Evolutionary conservation across 179 eudicot species (phyloP), one percentile per base, ranked within the genome.

Genomic region (Pouteria campechiana): DNA sequence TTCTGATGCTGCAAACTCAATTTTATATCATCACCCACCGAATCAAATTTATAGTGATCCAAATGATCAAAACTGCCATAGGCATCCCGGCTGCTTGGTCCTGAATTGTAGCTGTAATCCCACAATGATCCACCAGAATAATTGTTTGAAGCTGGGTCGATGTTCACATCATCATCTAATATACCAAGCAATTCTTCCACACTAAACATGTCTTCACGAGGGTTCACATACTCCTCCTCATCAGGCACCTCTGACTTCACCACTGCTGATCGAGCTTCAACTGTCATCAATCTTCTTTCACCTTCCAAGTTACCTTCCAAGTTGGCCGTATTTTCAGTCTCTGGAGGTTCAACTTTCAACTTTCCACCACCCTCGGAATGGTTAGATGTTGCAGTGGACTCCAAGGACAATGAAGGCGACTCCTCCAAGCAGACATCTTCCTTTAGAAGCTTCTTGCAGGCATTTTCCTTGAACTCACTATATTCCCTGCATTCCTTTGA

Each of bases 131-230:
- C 50, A 7, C 3, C 25, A 7, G 9, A 33, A 25, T 32, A 20
- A 3, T 22, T 17, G 17, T 44, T 39, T 4, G 24, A 46, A 7
- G 19, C 55, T 1, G 30, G 52, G 41, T 11, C n/a, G 1, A 28
- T 0, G 23, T 18, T 18, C 41, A 70, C 54, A 18, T 48, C 46
- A 0, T 76, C 37, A 2, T 74, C 52, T 16, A 81, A 25, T 12
- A 23, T 44, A 4, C 58, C 63, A 15, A 85, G 61, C 2, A 85
- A 50, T 52, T 75, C 81, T 1, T 75, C 75, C 28, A 73, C 76
- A 46, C 78, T 77, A 16, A 85, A 78, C 79, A 75, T 68, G 51
- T 81, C 95, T 19, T 68, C 81, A 3, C 13, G 2, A 0, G 56
- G 28, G 32, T 43, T 35, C 40, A n/a, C 21, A 3, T 29, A 50